Conservation (phyloP, 2,329 filamentous ascomycete species). For the Penicillium sp. region DNA sequence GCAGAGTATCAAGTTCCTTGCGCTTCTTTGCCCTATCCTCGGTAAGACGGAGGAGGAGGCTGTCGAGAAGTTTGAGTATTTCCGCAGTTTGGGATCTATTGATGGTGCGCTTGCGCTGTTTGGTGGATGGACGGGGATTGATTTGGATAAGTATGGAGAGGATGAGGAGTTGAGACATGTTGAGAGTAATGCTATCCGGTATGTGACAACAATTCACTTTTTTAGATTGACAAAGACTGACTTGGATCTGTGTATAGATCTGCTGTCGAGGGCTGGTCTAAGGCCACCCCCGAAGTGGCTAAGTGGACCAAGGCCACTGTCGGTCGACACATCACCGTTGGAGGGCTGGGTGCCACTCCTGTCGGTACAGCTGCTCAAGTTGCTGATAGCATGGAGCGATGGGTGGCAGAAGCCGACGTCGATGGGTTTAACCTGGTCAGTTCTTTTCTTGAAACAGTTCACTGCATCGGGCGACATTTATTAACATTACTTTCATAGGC, state of each 20-base stretch:
- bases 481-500: constrained; percentile 39
- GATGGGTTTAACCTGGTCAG: constrained; percentile 73
- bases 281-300: constrained; percentile 56
- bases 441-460: not conserved
- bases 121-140: constrained; percentile 71
- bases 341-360: constrained; percentile 63
- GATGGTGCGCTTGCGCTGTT: constrained; percentile 70
- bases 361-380: constrained; percentile 65
- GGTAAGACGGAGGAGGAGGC: constrained; percentile 66
- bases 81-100: constrained; percentile 58
- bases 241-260: constrained; percentile 34
- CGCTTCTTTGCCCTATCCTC: constrained; percentile 63
- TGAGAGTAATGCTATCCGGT: constrained; percentile 60
- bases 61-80: constrained; percentile 60
- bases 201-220: constrained; percentile 14
- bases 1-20: constrained; percentile 64
- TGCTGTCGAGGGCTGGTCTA: constrained; percentile 51
- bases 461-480: not conserved
- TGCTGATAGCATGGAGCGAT: constrained; percentile 65
- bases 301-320: constrained; percentile 73
- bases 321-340: constrained; percentile 65
- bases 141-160: constrained; percentile 59
- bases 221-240: constrained; percentile 10
- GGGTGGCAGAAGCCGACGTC: constrained; percentile 67
- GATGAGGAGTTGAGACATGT: constrained; percentile 63